These are phyloP conservation scores for Cucurbitaria berberidis DNA, from an alignment of 2,329 filamentous ascomycete genomes.

Conservation along the genomic window DNA sequence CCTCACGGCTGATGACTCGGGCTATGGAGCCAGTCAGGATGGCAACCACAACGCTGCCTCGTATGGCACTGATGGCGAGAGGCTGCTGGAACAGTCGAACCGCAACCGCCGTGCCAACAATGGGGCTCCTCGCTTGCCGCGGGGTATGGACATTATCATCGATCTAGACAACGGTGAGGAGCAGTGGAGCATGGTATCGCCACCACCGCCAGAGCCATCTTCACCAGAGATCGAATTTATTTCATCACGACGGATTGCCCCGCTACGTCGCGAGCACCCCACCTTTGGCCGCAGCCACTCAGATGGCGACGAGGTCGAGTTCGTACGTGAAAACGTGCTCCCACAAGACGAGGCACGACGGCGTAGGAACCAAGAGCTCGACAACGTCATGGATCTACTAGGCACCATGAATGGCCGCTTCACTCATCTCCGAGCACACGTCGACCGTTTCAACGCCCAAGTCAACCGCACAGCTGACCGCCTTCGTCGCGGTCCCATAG, in stretches of 20 bases:
- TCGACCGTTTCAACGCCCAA: conserved; percentile 27
- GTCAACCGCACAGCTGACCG: conserved; percentile 19
- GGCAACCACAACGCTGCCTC: conserved; percentile 1
- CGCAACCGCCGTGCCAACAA: conserved; percentile 14
- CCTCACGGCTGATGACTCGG: conserved; percentile 40
- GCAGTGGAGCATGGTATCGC: conserved; percentile 33
- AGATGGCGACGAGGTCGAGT: conserved; percentile 41
- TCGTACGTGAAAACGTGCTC: conserved; percentile 31
- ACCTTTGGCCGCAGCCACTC: conserved; percentile 11
- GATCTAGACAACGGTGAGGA: conserved; percentile 47
- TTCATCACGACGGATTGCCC: conserved; percentile 38
- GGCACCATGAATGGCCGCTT: conserved; percentile 22
- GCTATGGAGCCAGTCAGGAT: conserved; percentile 20
- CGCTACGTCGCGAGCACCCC: conserved; percentile 12
- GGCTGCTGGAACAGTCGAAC: conserved; percentile 2
- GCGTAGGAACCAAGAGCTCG: conserved; percentile 23
- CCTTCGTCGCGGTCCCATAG: conserved; percentile 20
- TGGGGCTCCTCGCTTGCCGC: conserved; percentile 48
- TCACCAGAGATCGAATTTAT: conserved; percentile 60
- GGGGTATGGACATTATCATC: conserved; percentile 52
- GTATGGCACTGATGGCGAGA: conserved; percentile 3
- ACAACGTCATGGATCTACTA: conserved; percentile 27
- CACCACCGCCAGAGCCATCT: conserved; percentile 20
- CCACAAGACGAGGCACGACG: conserved; percentile 26
- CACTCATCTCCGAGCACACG: conserved; percentile 28